Evolutionary conservation across 2,329 filamentous ascomycete species (phyloP).

Genomic region (Raffaelea arxii): DNA sequence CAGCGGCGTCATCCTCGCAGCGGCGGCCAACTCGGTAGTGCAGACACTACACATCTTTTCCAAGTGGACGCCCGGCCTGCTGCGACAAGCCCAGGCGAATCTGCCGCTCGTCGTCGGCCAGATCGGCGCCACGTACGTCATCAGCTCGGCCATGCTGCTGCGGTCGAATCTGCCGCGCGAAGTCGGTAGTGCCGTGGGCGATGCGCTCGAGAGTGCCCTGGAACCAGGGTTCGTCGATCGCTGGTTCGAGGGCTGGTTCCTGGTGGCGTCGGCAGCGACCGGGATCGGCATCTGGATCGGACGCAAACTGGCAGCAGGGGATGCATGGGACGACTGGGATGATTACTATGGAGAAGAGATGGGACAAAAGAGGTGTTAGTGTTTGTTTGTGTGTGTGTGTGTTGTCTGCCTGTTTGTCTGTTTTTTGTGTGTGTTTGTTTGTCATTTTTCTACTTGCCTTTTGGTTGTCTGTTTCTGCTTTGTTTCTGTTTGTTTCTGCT

Average conservation of each 20-base stretch:
- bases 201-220: conserved; percentile 67
- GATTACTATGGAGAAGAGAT: conserved; percentile 59
- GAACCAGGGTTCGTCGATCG: conserved; percentile 63
- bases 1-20: conserved; percentile 71
- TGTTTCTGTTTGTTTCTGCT: no score
- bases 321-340: conserved; percentile 35
- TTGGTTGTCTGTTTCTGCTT: background rate
- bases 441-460: background rate
- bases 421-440: background rate
- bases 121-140: conserved; percentile 76
- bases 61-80: conserved; percentile 60
- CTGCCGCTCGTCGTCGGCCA: conserved; percentile 72
- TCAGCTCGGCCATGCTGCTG: conserved; percentile 67
- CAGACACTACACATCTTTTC: conserved; percentile 78
- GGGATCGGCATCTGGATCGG: conserved; percentile 65
- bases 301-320: conserved; percentile 40
- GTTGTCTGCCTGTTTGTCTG: background rate
- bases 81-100: conserved; percentile 67
- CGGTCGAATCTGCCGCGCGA: conserved; percentile 69
- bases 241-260: conserved; percentile 86
- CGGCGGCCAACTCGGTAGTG: conserved; percentile 72
- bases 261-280: conserved; percentile 57
- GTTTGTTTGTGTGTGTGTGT: conserved; percentile 20
- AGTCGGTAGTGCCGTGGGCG: conserved; percentile 66
- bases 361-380: conserved; percentile 55